Evolutionary conservation across 202 grass and related monocot species (phyloP).

Genomic region (Digitaria exilis): DNA sequence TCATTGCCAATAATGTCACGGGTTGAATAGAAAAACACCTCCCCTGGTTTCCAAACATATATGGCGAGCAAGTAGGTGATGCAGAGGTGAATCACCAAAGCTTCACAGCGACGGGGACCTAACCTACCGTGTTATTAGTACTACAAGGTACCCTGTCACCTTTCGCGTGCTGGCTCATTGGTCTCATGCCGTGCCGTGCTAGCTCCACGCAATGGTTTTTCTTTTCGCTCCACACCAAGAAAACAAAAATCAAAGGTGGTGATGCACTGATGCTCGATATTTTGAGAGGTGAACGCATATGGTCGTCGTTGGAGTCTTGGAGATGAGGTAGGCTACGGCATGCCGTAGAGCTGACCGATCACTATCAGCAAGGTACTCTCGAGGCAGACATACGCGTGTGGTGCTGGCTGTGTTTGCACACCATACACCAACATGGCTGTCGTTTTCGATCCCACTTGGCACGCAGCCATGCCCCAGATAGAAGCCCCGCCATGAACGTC

Average conservation of each 20-base stretch:
- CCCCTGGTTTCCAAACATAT: background rate
- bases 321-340: background rate
- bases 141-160: background rate
- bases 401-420: background rate
- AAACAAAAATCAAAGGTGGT: background rate
- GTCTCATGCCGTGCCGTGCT: background rate
- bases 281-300: background rate
- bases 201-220: background rate
- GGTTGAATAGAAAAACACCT: background rate
- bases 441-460: slow-evolving; percentile 23
- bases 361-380: background rate
- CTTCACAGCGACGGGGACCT: slow-evolving; percentile 21
- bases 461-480: background rate
- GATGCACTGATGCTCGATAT: background rate
- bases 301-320: too few relatives aligned
- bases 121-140: background rate
- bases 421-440: background rate
- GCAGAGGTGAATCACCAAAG: slow-evolving; percentile 13
- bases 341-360: background rate
- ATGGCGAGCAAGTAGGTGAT: background rate
- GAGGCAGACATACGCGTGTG: background rate
- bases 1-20: background rate
- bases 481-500: background rate
- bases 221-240: background rate
- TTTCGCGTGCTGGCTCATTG: slow-evolving; percentile 5